These are phyloP conservation scores for Metarhizium rileyi DNA, from an alignment of 2,329 filamentous ascomycete species.

Conservation along the genomic window DNA sequence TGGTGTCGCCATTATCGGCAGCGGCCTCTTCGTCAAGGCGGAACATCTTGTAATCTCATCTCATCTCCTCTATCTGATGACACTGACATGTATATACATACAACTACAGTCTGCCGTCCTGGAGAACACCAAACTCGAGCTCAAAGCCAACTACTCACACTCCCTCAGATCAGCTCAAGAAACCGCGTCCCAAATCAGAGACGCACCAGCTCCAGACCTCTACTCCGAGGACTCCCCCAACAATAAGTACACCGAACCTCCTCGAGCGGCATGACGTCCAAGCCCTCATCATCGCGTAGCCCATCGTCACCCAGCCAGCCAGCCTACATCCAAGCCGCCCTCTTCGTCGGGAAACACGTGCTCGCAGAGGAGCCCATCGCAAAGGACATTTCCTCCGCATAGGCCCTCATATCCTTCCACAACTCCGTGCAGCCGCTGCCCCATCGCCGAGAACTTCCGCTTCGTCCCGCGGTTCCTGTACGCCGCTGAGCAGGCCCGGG, in stretches of 20 bases:
- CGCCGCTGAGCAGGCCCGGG: slow-evolving; percentile 33
- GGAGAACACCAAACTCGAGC: slow-evolving; percentile 28
- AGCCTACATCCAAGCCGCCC: slow-evolving; percentile 44
- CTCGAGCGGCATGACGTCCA: slow-evolving; percentile 43
- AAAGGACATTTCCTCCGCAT: slow-evolving; percentile 40
- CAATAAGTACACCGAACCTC: slow-evolving; percentile 39
- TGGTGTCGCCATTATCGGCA: slow-evolving; percentile 52
- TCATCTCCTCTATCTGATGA: too few relatives aligned
- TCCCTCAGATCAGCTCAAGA: slow-evolving; percentile 46
- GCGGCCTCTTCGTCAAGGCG: slow-evolving; percentile 52
- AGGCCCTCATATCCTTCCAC: slow-evolving; percentile 29
- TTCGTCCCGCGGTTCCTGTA: slow-evolving; percentile 47
- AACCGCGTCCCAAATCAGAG: slow-evolving; percentile 28
- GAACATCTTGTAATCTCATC: slow-evolving; percentile 40
- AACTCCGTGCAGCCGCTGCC: slow-evolving; percentile 29
- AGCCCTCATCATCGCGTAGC: slow-evolving; percentile 50
- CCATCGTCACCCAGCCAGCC: slow-evolving; percentile 57
- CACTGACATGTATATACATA: too few relatives aligned
- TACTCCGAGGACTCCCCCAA: slow-evolving; percentile 47
- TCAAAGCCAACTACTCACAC: slow-evolving; percentile 60
- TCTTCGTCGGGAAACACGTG: slow-evolving; percentile 60
- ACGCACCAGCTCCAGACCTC: slow-evolving; percentile 28
- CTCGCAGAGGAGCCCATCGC: slow-evolving; percentile 61
- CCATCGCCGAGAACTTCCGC: slow-evolving; percentile 65
- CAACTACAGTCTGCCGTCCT: not conserved